Percentiles rank a stretch among this genome's conserved stretches.
Conservation (phyloP, 1,284 basidiomycete species). For the Ustilago loliicola region DNA sequence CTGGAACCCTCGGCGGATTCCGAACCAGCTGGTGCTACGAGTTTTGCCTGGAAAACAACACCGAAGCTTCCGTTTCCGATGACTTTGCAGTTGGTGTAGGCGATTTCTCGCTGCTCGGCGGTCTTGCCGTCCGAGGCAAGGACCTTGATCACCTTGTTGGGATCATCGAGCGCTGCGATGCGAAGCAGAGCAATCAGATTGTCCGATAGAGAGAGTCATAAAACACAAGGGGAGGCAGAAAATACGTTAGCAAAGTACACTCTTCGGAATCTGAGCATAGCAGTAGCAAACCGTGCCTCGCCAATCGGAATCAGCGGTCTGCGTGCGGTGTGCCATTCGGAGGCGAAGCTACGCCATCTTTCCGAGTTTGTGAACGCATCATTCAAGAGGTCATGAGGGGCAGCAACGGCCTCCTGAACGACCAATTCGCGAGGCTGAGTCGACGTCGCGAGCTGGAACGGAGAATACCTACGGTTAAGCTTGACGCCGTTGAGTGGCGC, state of each 20-base stretch:
- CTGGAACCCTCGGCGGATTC: constrained; percentile 44
- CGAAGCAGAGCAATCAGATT: not conserved
- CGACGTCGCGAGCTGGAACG: not conserved
- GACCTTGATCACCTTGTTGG: constrained; percentile 93
- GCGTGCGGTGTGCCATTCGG: not conserved
- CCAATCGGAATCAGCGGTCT: not conserved
- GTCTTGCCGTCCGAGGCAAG: constrained; percentile 94
- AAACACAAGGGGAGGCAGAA: not conserved
- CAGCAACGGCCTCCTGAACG: not conserved
- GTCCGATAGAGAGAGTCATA: not conserved
- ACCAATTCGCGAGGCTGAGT: not conserved
- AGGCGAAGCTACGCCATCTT: not conserved
- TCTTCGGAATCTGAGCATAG: not conserved
- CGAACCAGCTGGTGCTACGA: constrained; percentile 72
- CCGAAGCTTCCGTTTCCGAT: constrained; percentile 99
- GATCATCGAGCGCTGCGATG: constrained; percentile 78
- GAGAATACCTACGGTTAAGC: constrained; percentile 45
- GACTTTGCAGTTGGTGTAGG: constrained; percentile 97
- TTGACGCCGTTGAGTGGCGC: constrained; percentile 64
- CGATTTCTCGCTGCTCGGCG: constrained; percentile 87
- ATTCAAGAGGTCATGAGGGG: not conserved
- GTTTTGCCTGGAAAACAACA: constrained; percentile 87
- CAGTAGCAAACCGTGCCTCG: not conserved
- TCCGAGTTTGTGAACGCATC: not conserved
- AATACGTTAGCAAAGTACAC: not conserved